Conservation (phyloP, 2,329 filamentous ascomycete species). For the Xylariaceae sp. region DNA sequence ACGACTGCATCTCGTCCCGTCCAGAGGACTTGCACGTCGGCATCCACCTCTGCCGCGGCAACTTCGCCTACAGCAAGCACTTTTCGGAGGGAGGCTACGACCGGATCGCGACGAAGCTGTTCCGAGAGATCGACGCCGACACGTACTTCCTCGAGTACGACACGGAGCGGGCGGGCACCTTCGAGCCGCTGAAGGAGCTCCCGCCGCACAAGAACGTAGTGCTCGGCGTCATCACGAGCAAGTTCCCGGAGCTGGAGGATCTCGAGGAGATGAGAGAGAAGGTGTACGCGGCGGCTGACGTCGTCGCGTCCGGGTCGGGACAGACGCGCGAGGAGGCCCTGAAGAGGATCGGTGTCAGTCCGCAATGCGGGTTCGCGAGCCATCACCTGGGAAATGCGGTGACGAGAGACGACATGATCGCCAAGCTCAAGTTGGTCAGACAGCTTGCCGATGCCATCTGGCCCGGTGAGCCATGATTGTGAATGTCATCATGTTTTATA, state of each 20-base stretch:
- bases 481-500: neutral
- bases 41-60: constrained; percentile 67
- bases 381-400: constrained; percentile 69
- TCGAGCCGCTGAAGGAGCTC: constrained; percentile 58
- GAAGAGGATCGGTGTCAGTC: constrained; percentile 62
- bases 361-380: constrained; percentile 70
- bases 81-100: constrained; percentile 65
- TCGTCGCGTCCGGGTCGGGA: constrained; percentile 61
- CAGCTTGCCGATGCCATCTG: constrained; percentile 69
- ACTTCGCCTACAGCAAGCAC: constrained; percentile 61
- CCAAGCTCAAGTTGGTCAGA: constrained; percentile 66
- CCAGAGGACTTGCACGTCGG: constrained; percentile 69
- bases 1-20: constrained; percentile 59
- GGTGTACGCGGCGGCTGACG: constrained; percentile 57
- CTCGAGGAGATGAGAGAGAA: constrained; percentile 54
- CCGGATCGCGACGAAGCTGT: constrained; percentile 60
- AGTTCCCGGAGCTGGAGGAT: constrained; percentile 57
- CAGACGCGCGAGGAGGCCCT: constrained; percentile 62
- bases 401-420: constrained; percentile 63
- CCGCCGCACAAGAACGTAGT: constrained; percentile 59
- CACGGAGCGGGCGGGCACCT: constrained; percentile 57
- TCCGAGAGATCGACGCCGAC: constrained; percentile 56
- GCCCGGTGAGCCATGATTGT: constrained; percentile 39
- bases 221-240: constrained; percentile 58
- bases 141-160: constrained; percentile 68